Base-by-base conservation (phyloP, 2,329 filamentous ascomycete genomes). In the Helotiales sp. region DNA sequence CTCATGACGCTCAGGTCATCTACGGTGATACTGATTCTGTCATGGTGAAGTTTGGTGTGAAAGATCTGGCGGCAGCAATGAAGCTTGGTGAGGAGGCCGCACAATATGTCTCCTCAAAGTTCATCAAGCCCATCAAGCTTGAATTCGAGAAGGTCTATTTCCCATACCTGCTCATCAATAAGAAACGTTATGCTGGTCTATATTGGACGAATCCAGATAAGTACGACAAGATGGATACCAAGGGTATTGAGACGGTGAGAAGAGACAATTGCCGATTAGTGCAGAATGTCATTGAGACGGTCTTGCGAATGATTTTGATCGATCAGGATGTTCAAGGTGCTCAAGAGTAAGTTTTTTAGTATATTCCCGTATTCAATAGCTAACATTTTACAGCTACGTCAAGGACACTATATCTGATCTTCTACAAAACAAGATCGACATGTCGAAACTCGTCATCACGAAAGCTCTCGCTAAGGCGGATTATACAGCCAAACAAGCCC, bases 121-220 rank as follows among this genome's bases (percentile, higher is more conserved):
- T 99, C 72, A 79, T 93, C 73, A 96, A 95, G 71, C 95, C 95
- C 3, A 99, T 99, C 81, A 99, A 98, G 77, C 84, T 99, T 30
- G 95, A 99, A 74, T 99, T 99, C 75, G 95, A 99, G 74, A 99
- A 99, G 76, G 93, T 99, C 1, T 99, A 99, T 76, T 99, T 90
- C 72, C 95, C 95, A 0, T 99, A 99, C 72, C 81, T 99, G 31
- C 82, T 99, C 52, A 99, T 99, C 85, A 99, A 99, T 85, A 99
- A 99, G 81, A 99, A 99, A 80, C 89, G 95, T 63, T 99, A 99
- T 70, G 95, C 95, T 8, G 95, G 95, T n/a, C 76, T 99, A 30
- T 98, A 91, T 77, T 99, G 93, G 93, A 99, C 95, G 5, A 95
- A 89, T 65, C 85, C 93, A 0, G 84, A 93, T 40, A 97, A 96